phyloP scores from a whole-genome alignment of 495 filamentous ascomycete species.

The Aspergillus mulundensis region DNA sequence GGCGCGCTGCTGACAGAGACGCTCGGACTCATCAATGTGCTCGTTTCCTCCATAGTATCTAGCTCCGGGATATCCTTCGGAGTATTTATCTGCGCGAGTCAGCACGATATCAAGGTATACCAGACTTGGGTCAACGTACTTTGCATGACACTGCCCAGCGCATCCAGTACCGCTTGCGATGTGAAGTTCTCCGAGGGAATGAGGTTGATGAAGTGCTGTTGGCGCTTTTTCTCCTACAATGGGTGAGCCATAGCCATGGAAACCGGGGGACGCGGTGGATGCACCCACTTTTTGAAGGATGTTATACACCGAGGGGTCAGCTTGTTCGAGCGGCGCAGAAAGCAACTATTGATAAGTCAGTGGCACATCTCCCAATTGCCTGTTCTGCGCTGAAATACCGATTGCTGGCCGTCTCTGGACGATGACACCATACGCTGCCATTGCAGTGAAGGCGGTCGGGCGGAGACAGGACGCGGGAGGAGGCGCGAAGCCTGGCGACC shows the following conservation, averaged over 20 bases:
- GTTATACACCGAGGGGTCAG: constrained; percentile 78
- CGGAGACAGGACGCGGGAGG: constrained; percentile 30
- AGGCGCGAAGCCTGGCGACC: constrained; percentile 38
- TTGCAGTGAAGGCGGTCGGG: constrained; percentile 25
- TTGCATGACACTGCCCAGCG: constrained; percentile 96
- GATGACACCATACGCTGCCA: constrained; percentile 37
- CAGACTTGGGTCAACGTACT: too few relatives aligned
- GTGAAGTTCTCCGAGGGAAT: constrained; percentile 99
- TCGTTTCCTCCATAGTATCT: constrained; percentile 98
- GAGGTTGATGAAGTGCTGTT: constrained; percentile 97
- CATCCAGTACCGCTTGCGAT: constrained; percentile 93
- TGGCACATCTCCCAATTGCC: neutral
- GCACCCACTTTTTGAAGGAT: constrained; percentile 81
- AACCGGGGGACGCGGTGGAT: neutral
- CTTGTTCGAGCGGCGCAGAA: constrained; percentile 69
- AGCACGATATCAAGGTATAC: constrained; percentile 10
- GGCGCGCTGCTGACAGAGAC: constrained; percentile 83
- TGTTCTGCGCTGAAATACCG: constrained; percentile 21
- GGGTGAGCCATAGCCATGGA: neutral
- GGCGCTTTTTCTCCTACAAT: constrained; percentile 81
- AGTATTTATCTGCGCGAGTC: constrained; percentile 80
- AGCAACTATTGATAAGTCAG: constrained; percentile 58
- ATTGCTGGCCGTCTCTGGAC: constrained; percentile 40
- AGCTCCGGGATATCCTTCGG: constrained; percentile 95
- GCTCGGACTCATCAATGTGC: constrained; percentile 86